Percentiles rank a stretch among this genome's conserved stretches.
These are phyloP conservation scores for Polychaeton citri DNA, from an alignment of 2,329 filamentous ascomycete genomes.

Conservation along the genomic window DNA sequence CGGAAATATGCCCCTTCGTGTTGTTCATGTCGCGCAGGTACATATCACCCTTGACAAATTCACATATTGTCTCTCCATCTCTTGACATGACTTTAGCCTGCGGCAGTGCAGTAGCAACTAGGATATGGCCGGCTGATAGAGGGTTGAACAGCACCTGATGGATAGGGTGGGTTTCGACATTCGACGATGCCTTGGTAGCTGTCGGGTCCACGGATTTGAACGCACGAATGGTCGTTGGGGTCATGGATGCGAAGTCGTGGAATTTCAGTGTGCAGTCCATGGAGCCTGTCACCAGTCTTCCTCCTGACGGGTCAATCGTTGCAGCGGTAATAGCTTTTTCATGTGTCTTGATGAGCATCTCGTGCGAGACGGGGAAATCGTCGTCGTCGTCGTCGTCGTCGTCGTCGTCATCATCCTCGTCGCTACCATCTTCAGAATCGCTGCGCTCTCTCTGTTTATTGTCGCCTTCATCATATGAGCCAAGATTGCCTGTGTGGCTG, in stretches of 20 bases:
- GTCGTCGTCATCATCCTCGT: constrained; percentile 43
- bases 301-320: constrained; percentile 73
- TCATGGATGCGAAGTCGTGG: constrained; percentile 93
- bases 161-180: constrained; percentile 73
- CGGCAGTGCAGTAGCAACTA: constrained; percentile 78
- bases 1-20: constrained; percentile 91
- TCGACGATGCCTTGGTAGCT: constrained; percentile 53
- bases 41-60: constrained; percentile 97
- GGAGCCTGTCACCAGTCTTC: constrained; percentile 76
- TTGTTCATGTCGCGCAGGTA: constrained; percentile 95
- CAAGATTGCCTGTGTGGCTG: no score
- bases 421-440: constrained; percentile 27
- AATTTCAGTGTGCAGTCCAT: constrained; percentile 84
- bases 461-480: no score
- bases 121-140: constrained; percentile 61
- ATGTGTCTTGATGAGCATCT: constrained; percentile 85
- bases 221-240: constrained; percentile 80
- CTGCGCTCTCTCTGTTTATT: constrained; percentile 31
- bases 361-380: constrained; percentile 84
- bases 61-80: constrained; percentile 72
- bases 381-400: constrained; percentile 61
- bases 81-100: constrained; percentile 82
- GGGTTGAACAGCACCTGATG: constrained; percentile 81
- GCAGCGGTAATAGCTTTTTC: constrained; percentile 74
- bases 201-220: constrained; percentile 89